phyloP scores from a whole-genome alignment of 2,329 filamentous ascomycete genomes.

The Didymosphaeria variabile region DNA sequence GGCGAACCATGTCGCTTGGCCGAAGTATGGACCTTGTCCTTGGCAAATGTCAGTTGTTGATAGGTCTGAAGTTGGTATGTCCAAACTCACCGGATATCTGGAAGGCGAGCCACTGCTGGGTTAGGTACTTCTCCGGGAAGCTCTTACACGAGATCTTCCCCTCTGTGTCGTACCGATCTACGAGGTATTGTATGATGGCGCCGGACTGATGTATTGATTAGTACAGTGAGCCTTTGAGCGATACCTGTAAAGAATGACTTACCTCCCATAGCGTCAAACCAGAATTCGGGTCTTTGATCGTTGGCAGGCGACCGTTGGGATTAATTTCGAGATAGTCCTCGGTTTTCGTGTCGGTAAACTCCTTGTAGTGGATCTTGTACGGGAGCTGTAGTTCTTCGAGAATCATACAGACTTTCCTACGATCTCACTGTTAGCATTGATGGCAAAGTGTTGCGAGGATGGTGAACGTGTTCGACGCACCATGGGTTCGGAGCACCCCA shows the following conservation, averaged over 20 bases:
- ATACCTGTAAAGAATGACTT: background rate
- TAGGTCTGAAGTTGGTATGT: background rate
- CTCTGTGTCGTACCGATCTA: constrained; percentile 43
- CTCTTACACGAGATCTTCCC: constrained; percentile 33
- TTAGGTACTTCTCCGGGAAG: constrained; percentile 33
- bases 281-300: background rate
- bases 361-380: background rate
- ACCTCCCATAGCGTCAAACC: background rate
- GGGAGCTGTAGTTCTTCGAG: constrained; percentile 1
- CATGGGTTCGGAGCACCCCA: background rate
- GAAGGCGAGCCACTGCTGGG: constrained; percentile 41
- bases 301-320: background rate
- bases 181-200: constrained; percentile 50
- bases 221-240: background rate
- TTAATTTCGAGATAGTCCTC: background rate
- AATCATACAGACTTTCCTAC: background rate
- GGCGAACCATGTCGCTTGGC: constrained; percentile 53
- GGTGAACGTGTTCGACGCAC: background rate
- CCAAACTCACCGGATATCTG: constrained; percentile 27
- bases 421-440: background rate
- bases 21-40: constrained; percentile 48
- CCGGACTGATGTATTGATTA: constrained; percentile 25
- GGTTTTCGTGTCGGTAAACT: background rate
- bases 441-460: background rate
- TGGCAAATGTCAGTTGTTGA: background rate